Evolutionary conservation across 495 filamentous ascomycete genomes (phyloP), one percentile per base, ranked within the genome.

Genomic region (Immersiella caudata): DNA sequence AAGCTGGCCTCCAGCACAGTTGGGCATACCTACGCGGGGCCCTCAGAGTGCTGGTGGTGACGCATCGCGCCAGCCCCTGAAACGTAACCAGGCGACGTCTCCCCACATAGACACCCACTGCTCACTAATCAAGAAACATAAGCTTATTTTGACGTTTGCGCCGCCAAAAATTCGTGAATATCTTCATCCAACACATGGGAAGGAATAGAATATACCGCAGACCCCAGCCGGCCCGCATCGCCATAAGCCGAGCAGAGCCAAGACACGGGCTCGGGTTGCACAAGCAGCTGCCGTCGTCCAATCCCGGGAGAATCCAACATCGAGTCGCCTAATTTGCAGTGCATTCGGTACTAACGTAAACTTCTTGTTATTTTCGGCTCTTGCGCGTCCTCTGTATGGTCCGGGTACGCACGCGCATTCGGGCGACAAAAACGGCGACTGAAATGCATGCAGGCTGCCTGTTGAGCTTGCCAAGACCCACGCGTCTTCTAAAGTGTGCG

Each of bases 281-380:
- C 52, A 55, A n/a, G 52, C 52, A 55, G 52, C 52, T 55, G 52
- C 52, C 52, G 52, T 55, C 9, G 52, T 11, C 52, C 52, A 55
- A 55, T 55, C 24, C 24, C 24, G 52, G 52, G n/a, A 55, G 52
- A 55, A 55, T 55, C 9, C 52, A 55, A 14, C 12, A 3, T 33
- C 29, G 4, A 3, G 8, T 3, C 14, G 7, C 7, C 52, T 14
- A 22, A 55, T 22, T 55, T 55, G 52, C 52, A 11, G 3, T 11
- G 52, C 52, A 55, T 8, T n/a, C 24, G 21, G 20, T 22, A 24
- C 8, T 55, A 11, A 20, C 50, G 16, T 5, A 18, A n/a, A n/a
- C 21, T 52, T 5, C 5, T 52, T 55, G 20, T 22, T 26, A 46
- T 46, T 46, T 46, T 46, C 40, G 40, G 40, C 40, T 46, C 16